These are phyloP conservation scores for Plasmodium chabaudi DNA, from an alignment of 169 alveolate genomes.

Conservation along the genomic window DNA sequence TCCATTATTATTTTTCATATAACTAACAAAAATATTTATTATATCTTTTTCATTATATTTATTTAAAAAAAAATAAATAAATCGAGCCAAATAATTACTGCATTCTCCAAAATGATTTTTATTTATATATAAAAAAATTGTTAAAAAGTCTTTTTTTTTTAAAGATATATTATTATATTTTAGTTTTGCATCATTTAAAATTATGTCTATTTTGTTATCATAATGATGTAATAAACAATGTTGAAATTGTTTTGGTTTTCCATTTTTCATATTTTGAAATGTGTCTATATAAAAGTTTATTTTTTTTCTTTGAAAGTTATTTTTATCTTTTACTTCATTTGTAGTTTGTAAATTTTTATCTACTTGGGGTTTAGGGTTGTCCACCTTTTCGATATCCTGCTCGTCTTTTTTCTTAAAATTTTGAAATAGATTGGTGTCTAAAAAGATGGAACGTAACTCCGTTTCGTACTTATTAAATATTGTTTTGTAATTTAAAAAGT, in stretches of 20 bases:
- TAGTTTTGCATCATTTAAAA: constrained; percentile 12
- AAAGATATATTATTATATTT: constrained; percentile 30
- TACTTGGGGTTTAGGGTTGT: no score
- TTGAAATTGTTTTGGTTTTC: neutral
- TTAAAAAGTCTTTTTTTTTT: constrained; percentile 39
- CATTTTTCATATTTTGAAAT: neutral
- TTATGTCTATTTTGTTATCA: neutral
- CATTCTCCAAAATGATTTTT: constrained; percentile 29
- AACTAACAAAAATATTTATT: constrained; percentile 29
- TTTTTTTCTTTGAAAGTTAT: neutral
- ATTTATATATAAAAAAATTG: constrained; percentile 2
- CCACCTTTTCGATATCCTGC: neutral
- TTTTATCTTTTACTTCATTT: no score
- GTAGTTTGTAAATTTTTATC: no score
- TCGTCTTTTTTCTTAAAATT: neutral
- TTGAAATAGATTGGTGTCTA: neutral
- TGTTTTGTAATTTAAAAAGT: constrained; percentile 52
- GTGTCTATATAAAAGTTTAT: neutral
- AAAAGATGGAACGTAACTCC: constrained; percentile 5
- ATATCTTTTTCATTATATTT: constrained; percentile 44
- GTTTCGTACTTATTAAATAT: constrained; percentile 49
- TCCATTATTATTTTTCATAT: constrained; percentile 18
- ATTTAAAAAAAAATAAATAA: constrained; percentile 32
- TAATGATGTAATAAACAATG: neutral
- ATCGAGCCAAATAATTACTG: constrained; percentile 6